These are phyloP conservation scores for Purpureocillium takamizusanense DNA, from an alignment of 2,329 filamentous ascomycete species.

Conservation along the genomic window DNA sequence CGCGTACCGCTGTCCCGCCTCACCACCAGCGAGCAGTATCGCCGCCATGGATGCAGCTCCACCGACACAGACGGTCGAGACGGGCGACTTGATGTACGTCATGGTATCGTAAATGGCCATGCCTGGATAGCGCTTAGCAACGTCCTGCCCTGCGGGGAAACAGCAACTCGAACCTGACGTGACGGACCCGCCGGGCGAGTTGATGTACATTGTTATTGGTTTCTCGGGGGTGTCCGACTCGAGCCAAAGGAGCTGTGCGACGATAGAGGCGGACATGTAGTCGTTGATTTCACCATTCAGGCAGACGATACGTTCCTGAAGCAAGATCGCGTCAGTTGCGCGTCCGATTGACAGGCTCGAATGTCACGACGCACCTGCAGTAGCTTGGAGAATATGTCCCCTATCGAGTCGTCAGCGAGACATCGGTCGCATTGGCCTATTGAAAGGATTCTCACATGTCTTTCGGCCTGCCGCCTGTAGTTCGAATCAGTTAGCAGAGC, in stretches of 20 bases:
- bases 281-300: slow-evolving; percentile 90
- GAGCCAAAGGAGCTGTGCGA: slow-evolving; percentile 93
- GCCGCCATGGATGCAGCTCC: slow-evolving; percentile 94
- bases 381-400: slow-evolving; percentile 75
- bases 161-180: slow-evolving; percentile 44
- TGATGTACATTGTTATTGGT: slow-evolving; percentile 95
- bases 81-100: slow-evolving; percentile 88
- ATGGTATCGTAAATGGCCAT: slow-evolving; percentile 97
- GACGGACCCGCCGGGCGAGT: slow-evolving; percentile 89
- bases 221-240: slow-evolving; percentile 94
- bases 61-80: slow-evolving; percentile 90
- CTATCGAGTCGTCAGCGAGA: slow-evolving; percentile 30
- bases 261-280: slow-evolving; percentile 82
- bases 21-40: slow-evolving; percentile 76
- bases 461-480: slow-evolving; percentile 64
- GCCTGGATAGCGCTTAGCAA: slow-evolving; percentile 24
- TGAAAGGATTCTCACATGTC: slow-evolving; percentile 48
- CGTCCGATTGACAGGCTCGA: not conserved
- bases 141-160: not conserved
- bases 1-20: slow-evolving; percentile 75
- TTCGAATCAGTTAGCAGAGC: slow-evolving; percentile 15
- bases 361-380: slow-evolving; percentile 47
- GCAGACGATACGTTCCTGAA: slow-evolving; percentile 89
- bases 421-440: not conserved
- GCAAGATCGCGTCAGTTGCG: slow-evolving; percentile 7